Conservation (phyloP, 768 basidiomycete genomes). For the Strobilomyces echinocephalus region DNA sequence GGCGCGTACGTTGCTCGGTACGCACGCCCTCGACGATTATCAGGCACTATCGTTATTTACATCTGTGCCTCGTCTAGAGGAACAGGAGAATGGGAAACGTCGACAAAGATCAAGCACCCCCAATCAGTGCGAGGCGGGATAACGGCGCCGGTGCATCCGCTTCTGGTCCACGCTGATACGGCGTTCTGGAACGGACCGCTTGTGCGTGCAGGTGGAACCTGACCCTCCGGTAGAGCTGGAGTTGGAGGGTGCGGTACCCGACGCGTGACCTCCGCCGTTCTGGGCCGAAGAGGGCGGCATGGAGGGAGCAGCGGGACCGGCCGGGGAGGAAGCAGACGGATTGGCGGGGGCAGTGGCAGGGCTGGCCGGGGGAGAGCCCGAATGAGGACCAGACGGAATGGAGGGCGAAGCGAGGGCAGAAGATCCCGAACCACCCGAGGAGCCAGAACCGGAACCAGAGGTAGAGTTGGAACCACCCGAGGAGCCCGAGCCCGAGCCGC, state of each 20-base stretch:
- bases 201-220: constrained; percentile 8
- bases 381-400: neutral
- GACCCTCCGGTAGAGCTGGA: constrained; percentile 6
- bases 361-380: neutral
- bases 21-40: neutral
- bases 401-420: neutral
- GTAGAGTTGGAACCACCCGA: constrained; percentile 8
- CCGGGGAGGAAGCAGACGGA: neutral
- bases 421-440: constrained; percentile 5
- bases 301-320: neutral
- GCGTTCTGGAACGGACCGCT: constrained; percentile 6
- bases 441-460: neutral
- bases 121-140: constrained; percentile 9
- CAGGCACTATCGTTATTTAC: neutral
- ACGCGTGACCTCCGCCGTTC: neutral
- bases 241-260: neutral
- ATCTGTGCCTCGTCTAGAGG: constrained; percentile 10
- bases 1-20: constrained; percentile 5
- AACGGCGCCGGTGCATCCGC: constrained; percentile 18
- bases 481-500: too few species aligned
- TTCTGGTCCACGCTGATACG: neutral
- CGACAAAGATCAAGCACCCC: neutral
- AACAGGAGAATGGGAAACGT: neutral
- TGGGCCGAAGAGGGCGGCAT: constrained; percentile 1
- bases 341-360: neutral